Conservation (phyloP, 129 eudicot genomes). For the Sambucus nigra region DNA sequence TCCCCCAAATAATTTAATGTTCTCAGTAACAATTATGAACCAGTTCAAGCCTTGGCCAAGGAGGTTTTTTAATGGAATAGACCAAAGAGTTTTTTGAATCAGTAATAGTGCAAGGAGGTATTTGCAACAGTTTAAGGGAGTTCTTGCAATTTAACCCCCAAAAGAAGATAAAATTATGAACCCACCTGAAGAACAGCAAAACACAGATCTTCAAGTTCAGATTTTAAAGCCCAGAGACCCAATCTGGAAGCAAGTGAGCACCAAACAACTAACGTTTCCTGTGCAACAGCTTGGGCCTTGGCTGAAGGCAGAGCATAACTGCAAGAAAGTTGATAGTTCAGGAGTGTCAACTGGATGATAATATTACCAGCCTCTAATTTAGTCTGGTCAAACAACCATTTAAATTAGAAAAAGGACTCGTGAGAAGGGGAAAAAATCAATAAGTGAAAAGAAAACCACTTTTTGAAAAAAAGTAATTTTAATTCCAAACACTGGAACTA, state of each 20-base stretch:
- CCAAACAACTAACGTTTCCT: slow-evolving; percentile 92
- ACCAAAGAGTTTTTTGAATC: too few relatives aligned
- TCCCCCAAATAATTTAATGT: slow-evolving; percentile 4
- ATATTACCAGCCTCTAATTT: slow-evolving; percentile 5
- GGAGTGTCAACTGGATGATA: neutral
- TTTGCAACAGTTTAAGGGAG: too few relatives aligned
- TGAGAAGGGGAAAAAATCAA: neutral
- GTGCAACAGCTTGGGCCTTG: slow-evolving; percentile 95
- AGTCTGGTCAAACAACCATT: neutral
- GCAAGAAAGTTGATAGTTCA: slow-evolving; percentile 15
- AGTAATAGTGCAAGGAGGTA: too few relatives aligned
- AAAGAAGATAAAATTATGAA: neutral
- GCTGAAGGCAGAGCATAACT: slow-evolving; percentile 78
- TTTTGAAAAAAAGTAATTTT: neutral
- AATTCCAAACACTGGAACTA: neutral
- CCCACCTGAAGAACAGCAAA: slow-evolving; percentile 91
- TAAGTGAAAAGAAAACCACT: neutral
- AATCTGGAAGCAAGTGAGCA: slow-evolving; percentile 95
- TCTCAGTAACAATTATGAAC: neutral
- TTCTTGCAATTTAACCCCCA: too few relatives aligned
- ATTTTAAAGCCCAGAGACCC: slow-evolving; percentile 96
- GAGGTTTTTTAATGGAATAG: too few relatives aligned
- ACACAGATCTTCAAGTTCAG: slow-evolving; percentile 96
- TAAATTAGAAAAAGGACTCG: neutral
- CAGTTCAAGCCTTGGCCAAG: too few relatives aligned